Evolutionary conservation across 768 basidiomycete genomes (phyloP), one percentile per base, ranked within the genome.

Genomic region (Suillus clintonianus): DNA sequence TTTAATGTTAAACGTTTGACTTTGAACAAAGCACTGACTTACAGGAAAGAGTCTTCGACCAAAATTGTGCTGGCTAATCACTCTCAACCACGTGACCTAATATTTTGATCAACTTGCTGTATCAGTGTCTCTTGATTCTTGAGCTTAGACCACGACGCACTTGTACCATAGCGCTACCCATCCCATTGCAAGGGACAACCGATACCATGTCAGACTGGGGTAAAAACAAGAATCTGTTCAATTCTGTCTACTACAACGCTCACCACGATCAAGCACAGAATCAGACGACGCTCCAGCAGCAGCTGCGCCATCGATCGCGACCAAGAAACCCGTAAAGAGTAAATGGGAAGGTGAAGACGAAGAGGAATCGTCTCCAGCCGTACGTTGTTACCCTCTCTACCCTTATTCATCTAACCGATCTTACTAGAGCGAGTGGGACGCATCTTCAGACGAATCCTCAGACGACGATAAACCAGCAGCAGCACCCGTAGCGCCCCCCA

Each of bases 341-440:
- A 93, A 90, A 77, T 97, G 92, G 89, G 90, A 89, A 65, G 96
- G 92, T 54, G 96, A 98, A 76, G 96, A 97, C 71, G 92, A 92
- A 71, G 94, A 96, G 0, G 89, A 89, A 14, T 86, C 88, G n/a
- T 78, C 67, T 2, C 91, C 91, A 47, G 91, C 87, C 59, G 94
- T 96, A 72, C 70, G 91, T 30, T 9, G 9, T 9, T 30, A 30
- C 50, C 27, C 8, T 30, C 17, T 19, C 8, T 37, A 22, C 32
- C 5, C 15, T 36, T 24, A 51, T 36, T 42, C n/a, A 30, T 22
- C 51, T 57, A 37, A 59, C 54, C 30, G 11, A 53, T 56, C 56
- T 45, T 58, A 66, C 37, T 70, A 97, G 94, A 95, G 93, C 76
- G 96, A 97, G 77, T 99, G 97, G 97, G 96, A 99, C 69, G 92